Percentiles rank a stretch among this genome's conserved stretches.
Evolutionary conservation across 2,329 filamentous ascomycete species (phyloP).

Genomic region (Penicillium sp.): DNA sequence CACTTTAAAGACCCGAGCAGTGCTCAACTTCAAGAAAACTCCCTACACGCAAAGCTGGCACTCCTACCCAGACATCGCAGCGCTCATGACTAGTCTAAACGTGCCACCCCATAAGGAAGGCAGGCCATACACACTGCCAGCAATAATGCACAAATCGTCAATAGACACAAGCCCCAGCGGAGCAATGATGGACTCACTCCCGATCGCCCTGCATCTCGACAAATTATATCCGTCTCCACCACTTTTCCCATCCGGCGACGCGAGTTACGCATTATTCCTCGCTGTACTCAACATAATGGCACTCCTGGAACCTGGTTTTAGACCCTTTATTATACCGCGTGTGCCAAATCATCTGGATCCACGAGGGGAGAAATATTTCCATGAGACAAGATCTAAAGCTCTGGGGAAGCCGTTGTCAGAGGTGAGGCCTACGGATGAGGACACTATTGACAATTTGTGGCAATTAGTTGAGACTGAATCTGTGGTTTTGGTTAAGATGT

Average conservation of each 20-base stretch:
- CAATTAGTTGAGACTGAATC: slow-evolving; percentile 20
- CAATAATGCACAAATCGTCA: slow-evolving; percentile 26
- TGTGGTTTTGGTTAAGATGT: slow-evolving; percentile 21
- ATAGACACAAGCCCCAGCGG: slow-evolving; percentile 21
- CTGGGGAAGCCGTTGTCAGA: slow-evolving; percentile 29
- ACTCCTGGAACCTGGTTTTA: background rate
- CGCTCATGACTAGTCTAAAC: slow-evolving; percentile 20
- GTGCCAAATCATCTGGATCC: slow-evolving; percentile 26
- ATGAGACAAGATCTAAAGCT: slow-evolving; percentile 24
- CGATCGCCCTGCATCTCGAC: slow-evolving; percentile 32
- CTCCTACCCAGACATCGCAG: slow-evolving; percentile 21
- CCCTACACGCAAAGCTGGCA: slow-evolving; percentile 23
- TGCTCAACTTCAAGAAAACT: slow-evolving; percentile 26
- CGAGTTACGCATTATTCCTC: slow-evolving; percentile 29
- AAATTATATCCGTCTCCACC: slow-evolving; percentile 26
- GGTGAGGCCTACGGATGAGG: slow-evolving; percentile 23
- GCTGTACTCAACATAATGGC: slow-evolving; percentile 11
- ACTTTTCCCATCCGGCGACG: slow-evolving; percentile 32
- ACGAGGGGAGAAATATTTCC: slow-evolving; percentile 29
- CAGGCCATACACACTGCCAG: slow-evolving; percentile 30
- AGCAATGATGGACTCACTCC: slow-evolving; percentile 31
- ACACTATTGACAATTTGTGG: slow-evolving; percentile 14
- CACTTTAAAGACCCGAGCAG: slow-evolving; percentile 19
- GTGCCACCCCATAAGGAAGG: slow-evolving; percentile 19
- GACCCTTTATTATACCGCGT: slow-evolving; percentile 19